phyloP scores from a whole-genome alignment of 1,284 basidiomycete genomes.

The Tremellales sp. region DNA sequence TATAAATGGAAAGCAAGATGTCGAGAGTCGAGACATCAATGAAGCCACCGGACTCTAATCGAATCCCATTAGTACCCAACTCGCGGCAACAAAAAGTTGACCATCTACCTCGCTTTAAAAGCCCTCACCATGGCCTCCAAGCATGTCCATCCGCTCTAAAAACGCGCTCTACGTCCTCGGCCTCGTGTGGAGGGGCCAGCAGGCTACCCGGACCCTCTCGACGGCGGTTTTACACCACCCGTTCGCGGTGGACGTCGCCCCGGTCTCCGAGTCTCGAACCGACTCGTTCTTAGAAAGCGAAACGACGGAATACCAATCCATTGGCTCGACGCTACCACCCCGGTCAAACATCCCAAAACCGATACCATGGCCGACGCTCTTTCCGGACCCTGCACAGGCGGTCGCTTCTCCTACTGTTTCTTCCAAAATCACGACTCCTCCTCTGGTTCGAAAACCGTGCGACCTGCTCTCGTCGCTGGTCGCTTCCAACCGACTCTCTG shows the following conservation, averaged over 20 bases:
- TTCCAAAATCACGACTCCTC: slow-evolving; percentile 2
- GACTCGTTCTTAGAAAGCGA: slow-evolving; percentile 33
- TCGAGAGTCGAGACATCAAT: too few species aligned
- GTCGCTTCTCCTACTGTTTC: not conserved
- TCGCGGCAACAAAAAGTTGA: too few species aligned
- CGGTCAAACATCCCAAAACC: slow-evolving; percentile 9
- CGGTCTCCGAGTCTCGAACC: not conserved
- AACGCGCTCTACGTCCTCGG: slow-evolving; percentile 19
- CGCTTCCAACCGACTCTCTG: slow-evolving; percentile 9
- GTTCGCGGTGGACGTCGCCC: not conserved
- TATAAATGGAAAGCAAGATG: too few species aligned
- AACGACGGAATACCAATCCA: slow-evolving; percentile 26
- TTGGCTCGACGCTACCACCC: slow-evolving; percentile 22
- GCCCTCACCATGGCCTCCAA: too few species aligned
- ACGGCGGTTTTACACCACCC: slow-evolving; percentile 6
- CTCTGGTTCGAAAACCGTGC: slow-evolving; percentile 24
- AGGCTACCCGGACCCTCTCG: slow-evolving; percentile 1
- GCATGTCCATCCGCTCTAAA: too few species aligned
- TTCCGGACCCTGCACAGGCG: slow-evolving; percentile 9
- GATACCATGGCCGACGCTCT: slow-evolving; percentile 41
- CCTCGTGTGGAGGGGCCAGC: slow-evolving; percentile 7
- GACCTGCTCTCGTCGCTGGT: slow-evolving; percentile 33
- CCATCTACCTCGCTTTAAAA: too few species aligned
- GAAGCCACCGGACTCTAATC: too few species aligned
- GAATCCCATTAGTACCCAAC: too few species aligned